Evolutionary conservation across 2,329 filamentous ascomycete species (phyloP), one percentile per base, ranked within the genome.

Genomic region (Eurotiales sp.): DNA sequence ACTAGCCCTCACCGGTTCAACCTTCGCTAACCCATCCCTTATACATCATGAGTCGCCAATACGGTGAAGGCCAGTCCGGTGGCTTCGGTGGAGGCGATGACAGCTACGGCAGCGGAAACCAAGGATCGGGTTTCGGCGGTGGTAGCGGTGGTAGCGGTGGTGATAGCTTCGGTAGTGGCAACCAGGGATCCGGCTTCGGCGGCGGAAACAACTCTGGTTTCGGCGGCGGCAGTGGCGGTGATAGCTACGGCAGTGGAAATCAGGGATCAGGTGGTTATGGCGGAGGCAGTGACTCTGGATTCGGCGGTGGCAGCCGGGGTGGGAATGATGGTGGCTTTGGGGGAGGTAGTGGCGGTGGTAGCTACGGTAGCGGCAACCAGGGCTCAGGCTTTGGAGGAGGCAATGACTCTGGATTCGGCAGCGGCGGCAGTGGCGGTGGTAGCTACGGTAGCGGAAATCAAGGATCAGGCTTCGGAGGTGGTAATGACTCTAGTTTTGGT

Each of bases 21-120:
- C 17, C 7, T 46, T 27, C 14, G 22, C 25, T 15, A 32, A 17
- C 22, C 10, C 12, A 17, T 30, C 19, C 40, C 40, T 14, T 36
- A 25, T 11, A 44, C 51, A 53, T 15, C 45, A 53, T 53, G 51
- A 49, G 51, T 32, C 36, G 32, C 39, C 34, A 44, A 15, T 22
- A 48, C 30, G 29, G 47, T 39, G 30, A 39, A 39, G 45, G 43
- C 44, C 40, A 19, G 15, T 48, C 46, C 37, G 44, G 50, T 21
- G 44, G 50, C 37, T 52, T 37, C 11, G 37, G 43, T 15, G 39
- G 47, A 23, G 25, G 11, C 50, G 27, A 46, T 36, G 50, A 52
- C 42, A 37, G 21, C 25, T 46, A 51, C 41, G 42, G 49, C 19
- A 37, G 30, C 21, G 23, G 46, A 19, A 44, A 19, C 41, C 23